These are phyloP conservation scores for Aspergillus clavatus DNA, from an alignment of 2,329 filamentous ascomycete genomes.

Conservation along the genomic window DNA sequence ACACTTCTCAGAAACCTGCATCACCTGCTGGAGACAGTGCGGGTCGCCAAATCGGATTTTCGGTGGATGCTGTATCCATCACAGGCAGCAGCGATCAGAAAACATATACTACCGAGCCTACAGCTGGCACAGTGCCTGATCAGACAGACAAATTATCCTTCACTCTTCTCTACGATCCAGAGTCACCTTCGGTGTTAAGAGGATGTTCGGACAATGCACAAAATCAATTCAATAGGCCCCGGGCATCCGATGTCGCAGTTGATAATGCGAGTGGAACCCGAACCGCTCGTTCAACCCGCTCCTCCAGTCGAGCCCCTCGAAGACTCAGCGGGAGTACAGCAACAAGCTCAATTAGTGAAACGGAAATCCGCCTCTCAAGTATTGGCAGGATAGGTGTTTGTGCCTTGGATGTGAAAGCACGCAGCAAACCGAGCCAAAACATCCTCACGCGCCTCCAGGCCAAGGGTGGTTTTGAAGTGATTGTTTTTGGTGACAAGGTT, in stretches of 20 bases:
- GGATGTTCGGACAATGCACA: conserved; percentile 7
- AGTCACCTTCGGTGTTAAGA: conserved; percentile 14
- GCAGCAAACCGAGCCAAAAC: conserved; percentile 94
- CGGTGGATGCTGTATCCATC: not conserved
- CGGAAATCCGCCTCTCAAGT: conserved; percentile 46
- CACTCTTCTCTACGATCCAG: conserved; percentile 14
- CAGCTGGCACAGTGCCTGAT: conserved; percentile 6
- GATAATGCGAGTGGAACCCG: conserved; percentile 35
- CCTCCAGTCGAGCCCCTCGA: conserved; percentile 65
- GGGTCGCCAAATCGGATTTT: not conserved
- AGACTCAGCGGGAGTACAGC: conserved; percentile 76
- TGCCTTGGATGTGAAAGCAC: conserved; percentile 88
- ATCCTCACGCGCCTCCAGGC: conserved; percentile 89
- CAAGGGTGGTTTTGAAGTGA: conserved; percentile 89
- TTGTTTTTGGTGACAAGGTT: conserved; percentile 97
- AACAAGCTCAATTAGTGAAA: conserved; percentile 69
- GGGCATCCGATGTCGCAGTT: conserved; percentile 17
- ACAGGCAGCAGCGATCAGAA: conserved; percentile 5
- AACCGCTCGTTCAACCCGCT: conserved; percentile 38
- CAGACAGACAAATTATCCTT: conserved; percentile 13
- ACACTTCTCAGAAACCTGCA: not conserved
- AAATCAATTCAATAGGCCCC: conserved; percentile 12
- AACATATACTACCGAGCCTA: conserved; percentile 1
- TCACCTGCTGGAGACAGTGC: conserved; percentile 1
- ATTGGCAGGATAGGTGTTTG: conserved; percentile 81